phyloP scores from a whole-genome alignment of 2,329 filamentous ascomycete species.

The Didymella pomorum region DNA sequence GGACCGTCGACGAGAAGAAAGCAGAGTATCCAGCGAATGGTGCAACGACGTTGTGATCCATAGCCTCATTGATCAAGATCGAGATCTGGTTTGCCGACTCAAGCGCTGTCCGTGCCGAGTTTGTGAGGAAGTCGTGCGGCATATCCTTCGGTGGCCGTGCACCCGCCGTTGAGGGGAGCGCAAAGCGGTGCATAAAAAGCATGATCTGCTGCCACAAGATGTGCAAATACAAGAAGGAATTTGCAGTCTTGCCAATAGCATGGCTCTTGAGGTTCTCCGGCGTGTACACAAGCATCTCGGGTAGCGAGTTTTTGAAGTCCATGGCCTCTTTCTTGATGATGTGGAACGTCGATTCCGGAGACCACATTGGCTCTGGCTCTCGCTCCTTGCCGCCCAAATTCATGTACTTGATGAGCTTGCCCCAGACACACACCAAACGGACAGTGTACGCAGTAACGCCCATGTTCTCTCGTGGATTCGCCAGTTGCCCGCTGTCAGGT shows the following conservation, averaged over 20 bases:
- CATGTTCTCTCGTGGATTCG: slow-evolving; percentile 82
- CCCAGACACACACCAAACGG: slow-evolving; percentile 85
- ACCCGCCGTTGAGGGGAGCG: slow-evolving; percentile 73
- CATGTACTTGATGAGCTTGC: slow-evolving; percentile 85
- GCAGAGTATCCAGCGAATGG: slow-evolving; percentile 96
- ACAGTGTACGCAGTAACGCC: slow-evolving; percentile 92
- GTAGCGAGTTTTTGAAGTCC: slow-evolving; percentile 73
- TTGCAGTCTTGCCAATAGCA: slow-evolving; percentile 82
- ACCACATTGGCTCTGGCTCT: slow-evolving; percentile 82
- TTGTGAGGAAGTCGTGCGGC: slow-evolving; percentile 78
- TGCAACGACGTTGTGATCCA: slow-evolving; percentile 81
- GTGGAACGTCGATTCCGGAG: slow-evolving; percentile 77
- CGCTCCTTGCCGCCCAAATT: slow-evolving; percentile 87
- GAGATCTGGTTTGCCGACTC: slow-evolving; percentile 88
- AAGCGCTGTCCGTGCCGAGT: slow-evolving; percentile 77
- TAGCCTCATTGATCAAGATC: slow-evolving; percentile 79
- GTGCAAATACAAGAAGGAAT: slow-evolving; percentile 92
- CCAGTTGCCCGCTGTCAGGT: slow-evolving; percentile 69
- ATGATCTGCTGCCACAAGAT: slow-evolving; percentile 89
- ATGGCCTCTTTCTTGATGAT: slow-evolving; percentile 75
- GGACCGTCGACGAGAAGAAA: slow-evolving; percentile 92
- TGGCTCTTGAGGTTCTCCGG: slow-evolving; percentile 85
- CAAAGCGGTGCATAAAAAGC: slow-evolving; percentile 88
- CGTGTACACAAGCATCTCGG: slow-evolving; percentile 75
- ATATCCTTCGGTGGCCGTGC: slow-evolving; percentile 72